A percentile compares a stretch with the other conserved stretches of the same genome.
These are phyloP conservation scores for Mucor velutinosus DNA, from an alignment of 371 early-diverging fungal species.

Conservation along the genomic window DNA sequence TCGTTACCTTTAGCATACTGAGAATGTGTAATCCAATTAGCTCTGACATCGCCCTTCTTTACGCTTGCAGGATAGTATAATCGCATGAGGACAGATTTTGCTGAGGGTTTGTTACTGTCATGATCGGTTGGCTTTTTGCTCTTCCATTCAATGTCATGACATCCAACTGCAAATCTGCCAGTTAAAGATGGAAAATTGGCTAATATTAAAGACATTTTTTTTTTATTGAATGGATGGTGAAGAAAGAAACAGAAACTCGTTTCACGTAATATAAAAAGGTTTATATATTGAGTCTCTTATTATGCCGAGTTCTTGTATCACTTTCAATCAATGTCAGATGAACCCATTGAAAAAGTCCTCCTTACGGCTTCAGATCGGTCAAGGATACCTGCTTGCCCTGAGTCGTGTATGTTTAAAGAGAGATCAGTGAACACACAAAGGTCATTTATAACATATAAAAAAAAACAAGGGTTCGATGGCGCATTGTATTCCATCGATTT, in stretches of 20 bases:
- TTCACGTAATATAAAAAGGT: not conserved
- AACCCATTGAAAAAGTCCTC: not conserved
- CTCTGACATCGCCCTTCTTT: constrained; percentile 15
- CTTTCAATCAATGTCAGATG: not conserved
- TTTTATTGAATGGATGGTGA: not conserved
- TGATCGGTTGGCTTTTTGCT: not conserved
- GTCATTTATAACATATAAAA: not conserved
- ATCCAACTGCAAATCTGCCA: constrained; percentile 32
- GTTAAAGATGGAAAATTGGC: constrained; percentile 29
- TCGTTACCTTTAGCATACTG: constrained; percentile 19
- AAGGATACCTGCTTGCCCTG: not conserved
- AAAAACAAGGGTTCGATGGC: not conserved
- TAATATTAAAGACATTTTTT: constrained; percentile 16
- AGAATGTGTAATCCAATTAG: constrained; percentile 15
- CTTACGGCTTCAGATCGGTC: not conserved
- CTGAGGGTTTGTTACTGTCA: not conserved
- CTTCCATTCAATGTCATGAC: constrained; percentile 34
- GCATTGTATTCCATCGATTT: not conserved
- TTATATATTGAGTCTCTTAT: not conserved
- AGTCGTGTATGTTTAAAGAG: not conserved
- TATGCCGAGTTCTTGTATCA: constrained; percentile 2
- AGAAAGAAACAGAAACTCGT: not conserved
- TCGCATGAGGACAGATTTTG: constrained; percentile 12
- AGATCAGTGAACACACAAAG: not conserved
- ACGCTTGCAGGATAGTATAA: constrained; percentile 27